Conservation (phyloP, 768 basidiomycete genomes). For the Pholiota microspora region DNA sequence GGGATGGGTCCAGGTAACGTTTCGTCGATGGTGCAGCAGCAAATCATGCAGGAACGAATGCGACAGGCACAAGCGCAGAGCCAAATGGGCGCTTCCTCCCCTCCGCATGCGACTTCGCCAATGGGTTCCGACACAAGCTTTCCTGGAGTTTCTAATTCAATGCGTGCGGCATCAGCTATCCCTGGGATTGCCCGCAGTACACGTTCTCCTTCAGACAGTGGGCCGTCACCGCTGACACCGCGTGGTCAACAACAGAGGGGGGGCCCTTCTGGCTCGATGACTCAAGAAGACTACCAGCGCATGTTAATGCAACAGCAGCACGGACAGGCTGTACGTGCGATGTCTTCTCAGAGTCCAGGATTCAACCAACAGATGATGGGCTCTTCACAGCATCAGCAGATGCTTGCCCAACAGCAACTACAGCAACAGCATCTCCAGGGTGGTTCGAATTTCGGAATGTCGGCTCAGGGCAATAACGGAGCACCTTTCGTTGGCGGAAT, state of each 20-base stretch:
- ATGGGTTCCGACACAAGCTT: slow-evolving; percentile 35
- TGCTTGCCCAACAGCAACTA: slow-evolving; percentile 25
- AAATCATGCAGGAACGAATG: slow-evolving; percentile 32
- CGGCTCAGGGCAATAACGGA: slow-evolving; percentile 38
- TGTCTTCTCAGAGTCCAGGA: slow-evolving; percentile 32
- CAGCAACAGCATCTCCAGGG: slow-evolving; percentile 28
- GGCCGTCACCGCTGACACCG: slow-evolving; percentile 49
- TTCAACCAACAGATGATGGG: slow-evolving; percentile 35
- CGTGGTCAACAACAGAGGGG: slow-evolving; percentile 32
- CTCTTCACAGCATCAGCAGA: slow-evolving; percentile 17
- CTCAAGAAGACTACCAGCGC: slow-evolving; percentile 57
- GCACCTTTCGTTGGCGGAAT: slow-evolving; percentile 25
- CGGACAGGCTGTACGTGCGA: slow-evolving; percentile 33
- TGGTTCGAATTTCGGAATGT: slow-evolving; percentile 36
- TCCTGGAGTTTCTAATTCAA: slow-evolving; percentile 18
- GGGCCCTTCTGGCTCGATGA: slow-evolving; percentile 32
- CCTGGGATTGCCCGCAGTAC: slow-evolving; percentile 76
- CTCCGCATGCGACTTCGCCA: slow-evolving; percentile 44
- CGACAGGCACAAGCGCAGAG: slow-evolving; percentile 29
- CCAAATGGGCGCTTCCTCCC: slow-evolving; percentile 30
- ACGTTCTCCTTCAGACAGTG: slow-evolving; percentile 70
- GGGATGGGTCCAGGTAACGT: slow-evolving; percentile 22
- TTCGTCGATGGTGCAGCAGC: slow-evolving; percentile 32
- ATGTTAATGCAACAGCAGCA: slow-evolving; percentile 48
- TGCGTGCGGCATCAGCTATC: slow-evolving; percentile 38